These are phyloP conservation scores for Aotearoamyces nothofagi DNA, from an alignment of 2,329 filamentous ascomycete genomes.

Conservation along the genomic window DNA sequence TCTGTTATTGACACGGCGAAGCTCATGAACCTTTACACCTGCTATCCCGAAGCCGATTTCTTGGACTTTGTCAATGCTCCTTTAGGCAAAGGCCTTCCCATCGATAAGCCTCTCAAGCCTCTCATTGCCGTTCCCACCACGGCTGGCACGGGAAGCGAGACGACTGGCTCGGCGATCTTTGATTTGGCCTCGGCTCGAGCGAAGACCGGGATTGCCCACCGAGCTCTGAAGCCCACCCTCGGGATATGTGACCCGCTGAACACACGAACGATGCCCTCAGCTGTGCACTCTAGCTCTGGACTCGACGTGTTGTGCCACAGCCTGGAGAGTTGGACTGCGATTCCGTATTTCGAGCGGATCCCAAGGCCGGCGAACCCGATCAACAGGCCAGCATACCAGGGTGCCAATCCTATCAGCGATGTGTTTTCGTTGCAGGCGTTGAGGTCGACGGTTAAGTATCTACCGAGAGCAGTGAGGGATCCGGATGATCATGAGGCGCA, in stretches of 20 bases:
- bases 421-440: slow-evolving; percentile 89
- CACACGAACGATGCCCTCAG: slow-evolving; percentile 88
- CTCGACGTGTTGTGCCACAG: slow-evolving; percentile 92
- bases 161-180: slow-evolving; percentile 95
- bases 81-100: slow-evolving; percentile 67
- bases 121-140: slow-evolving; percentile 76
- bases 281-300: slow-evolving; percentile 82
- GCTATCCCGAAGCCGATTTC: slow-evolving; percentile 84
- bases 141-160: slow-evolving; percentile 81
- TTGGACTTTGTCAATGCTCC: slow-evolving; percentile 97
- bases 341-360: slow-evolving; percentile 75
- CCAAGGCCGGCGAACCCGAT: slow-evolving; percentile 84
- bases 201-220: slow-evolving; percentile 92
- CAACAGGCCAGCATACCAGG: slow-evolving; percentile 84
- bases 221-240: slow-evolving; percentile 87
- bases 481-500: slow-evolving; percentile 89
- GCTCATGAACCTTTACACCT: slow-evolving; percentile 92
- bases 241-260: slow-evolving; percentile 80
- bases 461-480: slow-evolving; percentile 73
- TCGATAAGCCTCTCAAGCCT: slow-evolving; percentile 55
- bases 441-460: slow-evolving; percentile 73
- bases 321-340: slow-evolving; percentile 94
- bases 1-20: slow-evolving; percentile 98
- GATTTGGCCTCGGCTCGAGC: slow-evolving; percentile 79
- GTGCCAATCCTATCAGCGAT: slow-evolving; percentile 93